These are phyloP conservation scores for Diutina mesorugosa DNA, from an alignment of 1,139 yeast species.

Conservation along the genomic window DNA sequence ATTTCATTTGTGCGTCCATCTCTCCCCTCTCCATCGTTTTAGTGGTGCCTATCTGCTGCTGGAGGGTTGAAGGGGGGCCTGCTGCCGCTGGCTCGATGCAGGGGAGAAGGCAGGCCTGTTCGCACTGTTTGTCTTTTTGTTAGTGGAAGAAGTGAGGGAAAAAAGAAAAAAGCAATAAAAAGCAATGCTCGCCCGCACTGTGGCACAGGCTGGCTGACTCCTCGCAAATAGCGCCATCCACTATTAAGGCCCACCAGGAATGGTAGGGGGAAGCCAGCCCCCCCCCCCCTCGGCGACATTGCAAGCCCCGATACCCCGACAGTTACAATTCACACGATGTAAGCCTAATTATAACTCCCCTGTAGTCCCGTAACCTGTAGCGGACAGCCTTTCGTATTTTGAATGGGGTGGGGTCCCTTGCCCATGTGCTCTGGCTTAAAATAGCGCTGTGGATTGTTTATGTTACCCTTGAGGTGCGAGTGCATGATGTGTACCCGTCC, in stretches of 20 bases:
- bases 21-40: too few relatives aligned
- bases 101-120: background rate
- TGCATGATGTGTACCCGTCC: background rate
- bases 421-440: background rate
- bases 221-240: too few relatives aligned
- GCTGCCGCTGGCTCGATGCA: background rate
- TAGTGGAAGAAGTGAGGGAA: background rate
- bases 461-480: background rate
- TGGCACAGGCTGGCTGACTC: background rate
- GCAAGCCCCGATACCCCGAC: too few relatives aligned
- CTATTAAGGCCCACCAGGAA: too few relatives aligned
- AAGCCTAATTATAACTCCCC: too few relatives aligned
- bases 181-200: background rate
- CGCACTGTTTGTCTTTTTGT: background rate
- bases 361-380: too few relatives aligned
- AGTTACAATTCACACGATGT: too few relatives aligned
- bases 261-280: too few relatives aligned
- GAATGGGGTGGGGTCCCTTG: background rate
- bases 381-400: background rate
- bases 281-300: too few relatives aligned
- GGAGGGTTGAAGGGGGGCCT: background rate
- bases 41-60: too few relatives aligned
- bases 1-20: too few relatives aligned
- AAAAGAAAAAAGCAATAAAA: background rate
- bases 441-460: background rate